Conservation (phyloP, 208 protist species). For the Novymonas esmeraldas region DNA sequence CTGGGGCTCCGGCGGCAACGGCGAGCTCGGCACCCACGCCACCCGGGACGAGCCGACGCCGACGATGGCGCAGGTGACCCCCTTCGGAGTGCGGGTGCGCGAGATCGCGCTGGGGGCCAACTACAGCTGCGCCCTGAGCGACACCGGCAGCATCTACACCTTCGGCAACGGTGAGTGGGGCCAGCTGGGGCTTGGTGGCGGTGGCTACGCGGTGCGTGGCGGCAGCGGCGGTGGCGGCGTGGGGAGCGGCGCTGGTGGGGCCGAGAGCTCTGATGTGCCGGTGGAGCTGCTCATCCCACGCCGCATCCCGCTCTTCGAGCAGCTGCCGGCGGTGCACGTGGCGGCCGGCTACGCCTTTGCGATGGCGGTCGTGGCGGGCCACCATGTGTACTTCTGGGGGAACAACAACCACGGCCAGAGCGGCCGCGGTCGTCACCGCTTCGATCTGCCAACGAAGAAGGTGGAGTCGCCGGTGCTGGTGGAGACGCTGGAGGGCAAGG, state of each 20-base stretch:
- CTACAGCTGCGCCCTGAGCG: slow-evolving; percentile 76
- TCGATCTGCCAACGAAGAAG: slow-evolving; percentile 59
- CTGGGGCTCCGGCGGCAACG: slow-evolving; percentile 78
- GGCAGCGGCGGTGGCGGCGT: slow-evolving; percentile 1
- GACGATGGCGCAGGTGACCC: slow-evolving; percentile 58
- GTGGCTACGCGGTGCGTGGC: slow-evolving; percentile 4
- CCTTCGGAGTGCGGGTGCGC: slow-evolving; percentile 63
- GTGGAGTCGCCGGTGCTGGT: slow-evolving; percentile 76
- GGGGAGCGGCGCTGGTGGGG: slow-evolving; percentile 4
- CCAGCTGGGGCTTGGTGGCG: slow-evolving; percentile 70
- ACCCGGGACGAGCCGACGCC: slow-evolving; percentile 62
- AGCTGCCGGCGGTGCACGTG: slow-evolving; percentile 50
- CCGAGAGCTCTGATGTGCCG: slow-evolving; percentile 28
- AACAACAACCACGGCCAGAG: slow-evolving; percentile 93
- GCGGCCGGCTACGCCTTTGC: slow-evolving; percentile 85
- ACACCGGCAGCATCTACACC: slow-evolving; percentile 68
- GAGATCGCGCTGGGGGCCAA: slow-evolving; percentile 83
- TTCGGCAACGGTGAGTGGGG: slow-evolving; percentile 90
- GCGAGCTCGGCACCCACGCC: slow-evolving; percentile 81
- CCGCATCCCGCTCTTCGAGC: slow-evolving; percentile 75
- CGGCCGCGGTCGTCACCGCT: slow-evolving; percentile 65
- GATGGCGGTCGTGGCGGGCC: slow-evolving; percentile 69
- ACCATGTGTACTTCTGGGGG: slow-evolving; percentile 90
- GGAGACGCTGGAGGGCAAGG: slow-evolving; percentile 61
- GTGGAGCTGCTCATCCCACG: slow-evolving; percentile 64